A percentile compares a stretch with the other conserved stretches of the same genome.
Conservation (phyloP, 1,139 yeast species). For the Blastobotrys aristatus region DNA sequence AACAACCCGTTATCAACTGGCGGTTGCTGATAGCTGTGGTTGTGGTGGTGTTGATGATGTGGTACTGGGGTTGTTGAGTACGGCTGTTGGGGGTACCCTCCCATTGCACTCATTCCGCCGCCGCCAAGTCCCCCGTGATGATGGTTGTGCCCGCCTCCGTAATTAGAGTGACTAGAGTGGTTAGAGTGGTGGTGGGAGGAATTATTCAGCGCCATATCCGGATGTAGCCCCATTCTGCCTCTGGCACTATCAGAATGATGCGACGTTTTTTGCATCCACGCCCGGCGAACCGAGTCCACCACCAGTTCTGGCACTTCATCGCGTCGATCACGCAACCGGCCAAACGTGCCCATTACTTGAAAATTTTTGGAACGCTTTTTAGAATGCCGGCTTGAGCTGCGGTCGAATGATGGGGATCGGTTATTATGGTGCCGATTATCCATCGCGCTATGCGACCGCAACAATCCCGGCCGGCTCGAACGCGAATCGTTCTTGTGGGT, state of each 20-base stretch:
- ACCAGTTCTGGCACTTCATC: constrained; percentile 11
- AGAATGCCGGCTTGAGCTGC: neutral
- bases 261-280: neutral
- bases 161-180: no score
- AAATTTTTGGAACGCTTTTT: neutral
- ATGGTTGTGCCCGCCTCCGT: no score
- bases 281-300: constrained; percentile 5
- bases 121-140: no score
- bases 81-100: neutral
- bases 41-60: neutral
- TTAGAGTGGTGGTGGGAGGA: neutral
- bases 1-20: constrained; percentile 1
- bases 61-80: neutral
- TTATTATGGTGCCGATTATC: neutral
- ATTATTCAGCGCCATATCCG: neutral
- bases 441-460: neutral
- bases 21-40: neutral
- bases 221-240: neutral
- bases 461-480: neutral
- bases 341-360: constrained; percentile 5
- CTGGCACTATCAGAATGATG: neutral
- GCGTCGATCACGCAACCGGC: constrained; percentile 7
- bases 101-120: neutral
- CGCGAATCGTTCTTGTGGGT: neutral
- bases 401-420: neutral